Evolutionary conservation across 2,329 filamentous ascomycete genomes (phyloP).

Genomic region (Fusarium longipes): DNA sequence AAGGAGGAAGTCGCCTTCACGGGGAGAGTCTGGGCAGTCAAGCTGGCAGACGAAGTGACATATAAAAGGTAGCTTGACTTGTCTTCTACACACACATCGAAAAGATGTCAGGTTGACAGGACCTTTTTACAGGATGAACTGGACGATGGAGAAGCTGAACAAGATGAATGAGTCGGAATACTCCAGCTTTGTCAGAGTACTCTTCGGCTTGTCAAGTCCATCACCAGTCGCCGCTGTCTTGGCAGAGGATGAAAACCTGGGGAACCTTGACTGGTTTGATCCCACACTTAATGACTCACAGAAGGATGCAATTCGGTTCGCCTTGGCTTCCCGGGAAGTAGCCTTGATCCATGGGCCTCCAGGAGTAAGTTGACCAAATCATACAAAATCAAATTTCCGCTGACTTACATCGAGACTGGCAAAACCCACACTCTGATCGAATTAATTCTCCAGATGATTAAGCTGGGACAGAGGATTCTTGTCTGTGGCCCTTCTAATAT

Average conservation of each 20-base stretch:
- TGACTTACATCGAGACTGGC: constrained; percentile 69
- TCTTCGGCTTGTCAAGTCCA: constrained; percentile 69
- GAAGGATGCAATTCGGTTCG: constrained; percentile 80
- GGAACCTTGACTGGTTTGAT: constrained; percentile 69
- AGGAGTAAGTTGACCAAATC: constrained; percentile 64
- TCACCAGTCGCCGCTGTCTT: constrained; percentile 59
- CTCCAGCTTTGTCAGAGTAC: constrained; percentile 68
- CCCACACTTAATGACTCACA: constrained; percentile 72
- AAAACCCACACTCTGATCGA: constrained; percentile 98
- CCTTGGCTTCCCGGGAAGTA: constrained; percentile 82
- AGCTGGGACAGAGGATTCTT: constrained; percentile 77
- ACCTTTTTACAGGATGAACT: constrained; percentile 65
- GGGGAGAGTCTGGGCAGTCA: constrained; percentile 71
- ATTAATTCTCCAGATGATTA: constrained; percentile 89
- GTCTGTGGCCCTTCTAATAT: constrained; percentile 99
- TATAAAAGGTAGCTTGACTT: constrained; percentile 61
- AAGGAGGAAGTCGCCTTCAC: constrained; percentile 58
- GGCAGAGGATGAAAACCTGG: constrained; percentile 55
- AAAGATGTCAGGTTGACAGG: background rate
- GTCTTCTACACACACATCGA: background rate
- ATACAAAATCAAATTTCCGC: constrained; percentile 8
- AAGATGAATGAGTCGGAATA: constrained; percentile 69
- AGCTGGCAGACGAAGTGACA: constrained; percentile 76
- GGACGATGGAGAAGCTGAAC: constrained; percentile 68
- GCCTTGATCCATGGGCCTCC: constrained; percentile 95